Evolutionary conservation across 2,329 filamentous ascomycete genomes (phyloP).

Genomic region (Paraphoma sp.): DNA sequence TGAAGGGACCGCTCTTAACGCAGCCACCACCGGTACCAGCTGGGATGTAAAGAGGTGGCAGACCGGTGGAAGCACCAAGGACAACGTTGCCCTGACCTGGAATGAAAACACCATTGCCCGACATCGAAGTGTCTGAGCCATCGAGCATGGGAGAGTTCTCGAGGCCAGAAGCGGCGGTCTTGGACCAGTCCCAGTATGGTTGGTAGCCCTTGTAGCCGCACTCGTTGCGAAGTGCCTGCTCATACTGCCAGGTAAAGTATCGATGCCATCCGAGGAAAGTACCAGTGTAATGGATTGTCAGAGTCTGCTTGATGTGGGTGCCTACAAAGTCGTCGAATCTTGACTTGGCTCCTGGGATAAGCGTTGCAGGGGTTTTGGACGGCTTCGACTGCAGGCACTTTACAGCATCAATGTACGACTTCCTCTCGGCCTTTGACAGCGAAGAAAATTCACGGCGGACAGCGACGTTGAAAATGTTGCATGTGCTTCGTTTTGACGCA

Average conservation of each 20-base stretch:
- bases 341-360: constrained; percentile 39
- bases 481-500: constrained; percentile 27
- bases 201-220: constrained; percentile 51
- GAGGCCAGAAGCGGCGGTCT: constrained; percentile 53
- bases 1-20: constrained; percentile 59
- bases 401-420: constrained; percentile 46
- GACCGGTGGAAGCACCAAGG: constrained; percentile 16
- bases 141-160: constrained; percentile 60
- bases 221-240: constrained; percentile 50
- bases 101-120: constrained; percentile 54
- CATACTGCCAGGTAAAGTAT: constrained; percentile 50
- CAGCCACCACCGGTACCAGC: constrained; percentile 63
- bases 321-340: constrained; percentile 48
- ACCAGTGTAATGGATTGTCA: constrained; percentile 44
- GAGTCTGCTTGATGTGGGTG: constrained; percentile 46
- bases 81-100: constrained; percentile 35
- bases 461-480: constrained; percentile 32
- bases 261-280: constrained; percentile 47
- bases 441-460: constrained; percentile 36
- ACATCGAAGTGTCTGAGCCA: constrained; percentile 56
- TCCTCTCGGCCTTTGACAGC: constrained; percentile 36
- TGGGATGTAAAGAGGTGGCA: constrained; percentile 46
- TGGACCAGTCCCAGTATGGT: constrained; percentile 62
- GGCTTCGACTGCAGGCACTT: constrained; percentile 41
- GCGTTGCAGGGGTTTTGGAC: constrained; percentile 31